Evolutionary conservation across 73 alveolate genomes (phyloP).

Genomic region (Symbiodinium pilosum): DNA sequence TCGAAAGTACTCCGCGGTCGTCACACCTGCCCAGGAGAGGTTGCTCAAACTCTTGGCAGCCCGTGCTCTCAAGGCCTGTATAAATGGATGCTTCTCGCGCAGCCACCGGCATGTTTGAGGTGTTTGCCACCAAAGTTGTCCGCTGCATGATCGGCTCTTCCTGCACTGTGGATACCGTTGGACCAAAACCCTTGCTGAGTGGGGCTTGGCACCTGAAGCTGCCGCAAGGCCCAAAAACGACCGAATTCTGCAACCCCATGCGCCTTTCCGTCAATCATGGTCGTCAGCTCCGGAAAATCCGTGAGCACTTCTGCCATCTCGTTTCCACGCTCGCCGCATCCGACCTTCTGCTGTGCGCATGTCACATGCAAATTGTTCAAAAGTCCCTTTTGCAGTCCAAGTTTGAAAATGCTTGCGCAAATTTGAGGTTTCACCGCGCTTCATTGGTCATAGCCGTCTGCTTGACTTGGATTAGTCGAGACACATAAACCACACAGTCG

Average conservation of each 20-base stretch:
- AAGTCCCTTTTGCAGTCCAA: too few relatives aligned
- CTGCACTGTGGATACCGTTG: conserved; percentile 65
- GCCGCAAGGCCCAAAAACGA: neutral
- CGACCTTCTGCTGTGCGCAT: conserved; percentile 86
- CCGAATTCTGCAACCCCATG: neutral
- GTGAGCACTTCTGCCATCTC: conserved; percentile 99
- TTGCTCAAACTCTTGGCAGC: neutral
- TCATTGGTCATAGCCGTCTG: neutral
- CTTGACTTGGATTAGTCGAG: neutral
- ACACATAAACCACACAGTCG: conserved; percentile 98
- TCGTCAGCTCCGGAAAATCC: conserved; percentile 99
- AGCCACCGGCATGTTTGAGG: conserved; percentile 99
- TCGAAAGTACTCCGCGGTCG: conserved; percentile 99
- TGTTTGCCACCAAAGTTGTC: conserved; percentile 99
- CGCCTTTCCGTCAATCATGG: conserved; percentile 96
- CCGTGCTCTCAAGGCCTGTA: conserved; percentile 36
- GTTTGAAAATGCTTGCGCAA: too few relatives aligned
- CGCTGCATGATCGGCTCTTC: conserved; percentile 99
- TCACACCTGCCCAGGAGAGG: conserved; percentile 97
- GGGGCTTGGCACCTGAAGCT: neutral
- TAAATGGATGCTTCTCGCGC: conserved; percentile 99
- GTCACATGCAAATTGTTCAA: neutral
- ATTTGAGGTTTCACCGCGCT: neutral
- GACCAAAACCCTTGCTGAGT: neutral
- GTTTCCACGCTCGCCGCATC: conserved; percentile 99